phyloP scores from a whole-genome alignment of 1,284 basidiomycete species.

The Lignosus rhinocerotis region DNA sequence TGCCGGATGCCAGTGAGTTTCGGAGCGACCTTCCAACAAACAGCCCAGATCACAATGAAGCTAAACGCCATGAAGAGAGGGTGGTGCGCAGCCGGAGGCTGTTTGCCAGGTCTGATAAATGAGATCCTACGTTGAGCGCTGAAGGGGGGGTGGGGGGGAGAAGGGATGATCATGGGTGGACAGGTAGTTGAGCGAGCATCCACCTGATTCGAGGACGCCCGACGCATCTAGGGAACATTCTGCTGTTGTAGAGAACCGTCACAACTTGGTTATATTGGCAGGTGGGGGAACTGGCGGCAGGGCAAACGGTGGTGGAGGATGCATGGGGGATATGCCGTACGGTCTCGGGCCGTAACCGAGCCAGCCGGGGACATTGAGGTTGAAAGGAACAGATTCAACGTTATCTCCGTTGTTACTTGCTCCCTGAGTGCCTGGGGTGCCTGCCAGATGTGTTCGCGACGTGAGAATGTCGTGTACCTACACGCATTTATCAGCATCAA shows the following conservation, averaged over 20 bases:
- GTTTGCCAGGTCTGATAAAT: background rate
- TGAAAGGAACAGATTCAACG: slow-evolving; percentile 4
- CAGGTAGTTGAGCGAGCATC: background rate
- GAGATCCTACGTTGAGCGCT: background rate
- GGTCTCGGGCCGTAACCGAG: slow-evolving; percentile 15
- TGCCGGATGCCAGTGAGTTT: no score
- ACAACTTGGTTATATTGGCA: slow-evolving; percentile 22
- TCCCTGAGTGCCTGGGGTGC: background rate
- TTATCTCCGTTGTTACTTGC: slow-evolving; percentile 6
- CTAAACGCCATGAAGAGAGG: background rate
- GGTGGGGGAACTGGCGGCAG: slow-evolving; percentile 10
- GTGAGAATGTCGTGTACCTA: slow-evolving; percentile 25
- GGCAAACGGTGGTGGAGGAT: slow-evolving; percentile 12
- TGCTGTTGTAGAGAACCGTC: background rate
- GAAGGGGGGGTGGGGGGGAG: background rate
- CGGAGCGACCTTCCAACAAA: background rate
- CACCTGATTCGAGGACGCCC: no score
- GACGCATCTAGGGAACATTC: background rate
- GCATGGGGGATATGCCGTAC: slow-evolving; percentile 12
- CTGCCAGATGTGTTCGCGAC: slow-evolving; percentile 8
- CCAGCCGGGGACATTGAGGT: slow-evolving; percentile 16
- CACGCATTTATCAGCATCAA: background rate
- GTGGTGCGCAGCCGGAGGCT: no score
- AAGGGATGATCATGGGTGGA: background rate
- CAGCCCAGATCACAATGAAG: background rate